phyloP scores from a whole-genome alignment of 2,329 filamentous ascomycete species.

The Monosporascus sp. region DNA sequence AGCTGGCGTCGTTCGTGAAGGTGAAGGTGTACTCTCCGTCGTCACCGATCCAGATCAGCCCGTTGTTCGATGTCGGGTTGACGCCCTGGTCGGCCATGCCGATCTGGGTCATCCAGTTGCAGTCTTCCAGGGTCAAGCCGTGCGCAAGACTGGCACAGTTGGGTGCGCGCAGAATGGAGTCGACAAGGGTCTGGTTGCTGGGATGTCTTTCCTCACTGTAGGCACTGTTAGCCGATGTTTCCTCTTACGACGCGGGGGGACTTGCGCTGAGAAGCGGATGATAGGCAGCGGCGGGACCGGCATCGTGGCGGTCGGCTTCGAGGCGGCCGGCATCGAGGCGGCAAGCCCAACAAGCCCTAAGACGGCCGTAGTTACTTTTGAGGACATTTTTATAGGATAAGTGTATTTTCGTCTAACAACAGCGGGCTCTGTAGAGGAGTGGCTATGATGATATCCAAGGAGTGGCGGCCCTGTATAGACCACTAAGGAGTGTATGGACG shows the following conservation, averaged over 20 bases:
- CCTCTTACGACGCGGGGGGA: not conserved
- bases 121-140: not conserved
- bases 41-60: constrained; percentile 25
- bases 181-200: too few relatives aligned
- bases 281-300: too few relatives aligned
- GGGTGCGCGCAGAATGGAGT: not conserved
- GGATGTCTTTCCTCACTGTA: too few relatives aligned
- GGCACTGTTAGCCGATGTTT: not conserved
- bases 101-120: not conserved
- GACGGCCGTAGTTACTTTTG: not conserved
- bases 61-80: constrained; percentile 17
- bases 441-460: not conserved
- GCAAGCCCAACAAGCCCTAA: not conserved
- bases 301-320: too few relatives aligned
- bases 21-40: constrained; percentile 24
- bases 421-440: not conserved
- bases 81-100: constrained; percentile 9
- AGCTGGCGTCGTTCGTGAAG: constrained; percentile 21
- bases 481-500: not conserved
- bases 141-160: not conserved
- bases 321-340: not conserved
- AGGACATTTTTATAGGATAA: not conserved
- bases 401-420: not conserved
- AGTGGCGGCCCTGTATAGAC: not conserved
- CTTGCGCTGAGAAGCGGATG: too few relatives aligned